Evolutionary conservation across 2,329 filamentous ascomycete genomes (phyloP), one percentile per base, ranked within the genome.

Genomic region (Teratosphaeria nubilosa): DNA sequence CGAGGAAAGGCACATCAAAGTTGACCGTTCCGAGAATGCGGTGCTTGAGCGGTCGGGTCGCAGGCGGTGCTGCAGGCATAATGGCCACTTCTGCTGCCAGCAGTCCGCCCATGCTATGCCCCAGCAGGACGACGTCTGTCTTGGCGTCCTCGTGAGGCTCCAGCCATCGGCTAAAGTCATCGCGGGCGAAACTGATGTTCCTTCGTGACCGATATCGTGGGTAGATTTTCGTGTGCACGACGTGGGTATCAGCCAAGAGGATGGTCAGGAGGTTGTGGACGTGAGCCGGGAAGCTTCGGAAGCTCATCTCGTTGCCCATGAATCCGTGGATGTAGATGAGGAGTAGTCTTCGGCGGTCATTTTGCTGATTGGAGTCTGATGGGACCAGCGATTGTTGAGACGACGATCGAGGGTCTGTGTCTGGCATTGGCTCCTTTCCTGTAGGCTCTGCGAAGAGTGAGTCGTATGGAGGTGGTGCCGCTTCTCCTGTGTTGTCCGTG

Each of bases 91-190:
- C 91, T 1, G 88, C 89, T 27, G 87, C 83, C 27, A 96, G 73
- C 25, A 96, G 78, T 1, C 91, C 91, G 16, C 91, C 91, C 84
- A 96, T 92, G 50, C 89, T 95, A 72, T 96, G 91, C 0, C 91
- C 91, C 2, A 95, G 77, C 2, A 96, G 78, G 22, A 96, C 79
- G 2, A 95, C 80, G 75, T 96, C 91, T 1, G 90, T 91, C 22
- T 78, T 81, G 3, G 80, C 75, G 30, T 82, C 82, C 71, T 92
- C 87, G 66, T 95, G 89, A 6, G 90, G 90, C 59, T 81, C 77
- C 31, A 95, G 77, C 90, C 91, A 96, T 63, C 74, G 77, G 68
- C 89, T 92, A 69, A 96, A 95, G 68, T 90, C 87, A 68, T 95
- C 87, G 59, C 87, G 80, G 2, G 90, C 91, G 65, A 88, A 80